These are phyloP conservation scores for Fusarium illudens DNA, from an alignment of 2,329 filamentous ascomycete genomes.

Conservation along the genomic window DNA sequence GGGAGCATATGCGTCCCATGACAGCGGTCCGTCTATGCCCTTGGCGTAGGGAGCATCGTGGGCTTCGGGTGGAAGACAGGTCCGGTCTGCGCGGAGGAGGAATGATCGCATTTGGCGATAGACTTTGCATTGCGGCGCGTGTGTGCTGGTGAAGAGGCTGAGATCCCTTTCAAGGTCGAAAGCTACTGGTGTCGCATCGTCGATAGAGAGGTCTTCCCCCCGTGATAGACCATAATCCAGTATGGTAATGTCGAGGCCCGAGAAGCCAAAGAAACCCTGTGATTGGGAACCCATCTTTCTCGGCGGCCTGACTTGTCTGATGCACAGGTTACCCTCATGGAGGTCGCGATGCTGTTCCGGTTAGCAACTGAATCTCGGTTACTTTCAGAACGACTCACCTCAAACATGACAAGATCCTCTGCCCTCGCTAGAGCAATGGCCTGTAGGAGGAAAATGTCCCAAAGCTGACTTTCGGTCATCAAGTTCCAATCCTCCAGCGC, in stretches of 20 bases:
- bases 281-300: constrained; percentile 44
- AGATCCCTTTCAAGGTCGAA: constrained; percentile 69
- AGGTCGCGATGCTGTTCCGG: constrained; percentile 66
- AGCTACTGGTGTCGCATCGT: constrained; percentile 54
- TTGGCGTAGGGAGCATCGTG: constrained; percentile 58
- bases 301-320: constrained; percentile 54
- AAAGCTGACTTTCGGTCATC: constrained; percentile 59
- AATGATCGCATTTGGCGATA: constrained; percentile 71
- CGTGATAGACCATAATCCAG: constrained; percentile 72
- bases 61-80: constrained; percentile 57
- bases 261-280: constrained; percentile 61
- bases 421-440: constrained; percentile 68
- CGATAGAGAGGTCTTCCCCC: constrained; percentile 55
- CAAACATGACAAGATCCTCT: constrained; percentile 66
- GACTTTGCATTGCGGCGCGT: constrained; percentile 67
- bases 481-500: constrained; percentile 68
- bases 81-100: constrained; percentile 60
- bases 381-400: constrained; percentile 52
- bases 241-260: constrained; percentile 70
- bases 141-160: constrained; percentile 66
- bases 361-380: constrained; percentile 5
- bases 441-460: constrained; percentile 70
- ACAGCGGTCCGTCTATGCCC: constrained; percentile 57
- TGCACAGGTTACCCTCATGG: constrained; percentile 71
- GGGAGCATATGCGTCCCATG: constrained; percentile 64